These are phyloP conservation scores for Xylaria palmicola DNA, from an alignment of 495 filamentous ascomycete species.

Conservation along the genomic window DNA sequence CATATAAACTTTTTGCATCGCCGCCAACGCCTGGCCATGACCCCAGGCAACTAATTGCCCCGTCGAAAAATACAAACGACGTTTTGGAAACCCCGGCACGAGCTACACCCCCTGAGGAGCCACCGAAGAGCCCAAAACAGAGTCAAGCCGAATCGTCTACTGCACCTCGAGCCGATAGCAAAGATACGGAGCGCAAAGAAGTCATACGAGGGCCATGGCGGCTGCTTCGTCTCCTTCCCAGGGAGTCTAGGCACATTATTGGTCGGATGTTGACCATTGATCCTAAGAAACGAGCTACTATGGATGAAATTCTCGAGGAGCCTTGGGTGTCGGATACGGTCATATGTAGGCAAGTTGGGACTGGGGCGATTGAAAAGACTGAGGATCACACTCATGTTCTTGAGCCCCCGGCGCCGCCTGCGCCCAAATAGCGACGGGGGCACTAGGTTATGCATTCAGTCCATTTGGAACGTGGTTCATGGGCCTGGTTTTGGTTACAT, in stretches of 20 bases:
- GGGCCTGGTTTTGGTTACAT: neutral
- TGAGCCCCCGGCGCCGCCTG: conserved; percentile 47
- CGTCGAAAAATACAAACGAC: conserved; percentile 38
- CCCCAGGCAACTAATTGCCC: conserved; percentile 43
- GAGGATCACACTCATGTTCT: conserved; percentile 54
- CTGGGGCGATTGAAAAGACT: conserved; percentile 45
- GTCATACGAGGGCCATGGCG: conserved; percentile 92
- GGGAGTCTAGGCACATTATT: conserved; percentile 87
- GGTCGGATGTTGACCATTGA: conserved; percentile 90
- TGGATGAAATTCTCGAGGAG: conserved; percentile 82
- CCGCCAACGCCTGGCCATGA: conserved; percentile 61
- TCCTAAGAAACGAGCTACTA: conserved; percentile 76
- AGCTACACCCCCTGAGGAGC: conserved; percentile 37
- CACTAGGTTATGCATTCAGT: neutral
- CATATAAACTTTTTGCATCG: conserved; percentile 87
- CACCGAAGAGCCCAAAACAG: conserved; percentile 20
- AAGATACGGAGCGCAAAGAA: conserved; percentile 58
- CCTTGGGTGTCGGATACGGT: conserved; percentile 80
- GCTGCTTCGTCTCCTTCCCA: conserved; percentile 83
- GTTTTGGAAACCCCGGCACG: conserved; percentile 34
- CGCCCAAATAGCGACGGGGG: conserved; percentile 18
- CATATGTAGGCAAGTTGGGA: conserved; percentile 52
- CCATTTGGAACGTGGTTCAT: neutral
- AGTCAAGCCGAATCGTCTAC: conserved; percentile 20
- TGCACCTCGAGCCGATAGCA: conserved; percentile 22